Evolutionary conservation across 2,329 filamentous ascomycete species (phyloP), one percentile per base, ranked within the genome.

Genomic region (Falciphora oryzae): DNA sequence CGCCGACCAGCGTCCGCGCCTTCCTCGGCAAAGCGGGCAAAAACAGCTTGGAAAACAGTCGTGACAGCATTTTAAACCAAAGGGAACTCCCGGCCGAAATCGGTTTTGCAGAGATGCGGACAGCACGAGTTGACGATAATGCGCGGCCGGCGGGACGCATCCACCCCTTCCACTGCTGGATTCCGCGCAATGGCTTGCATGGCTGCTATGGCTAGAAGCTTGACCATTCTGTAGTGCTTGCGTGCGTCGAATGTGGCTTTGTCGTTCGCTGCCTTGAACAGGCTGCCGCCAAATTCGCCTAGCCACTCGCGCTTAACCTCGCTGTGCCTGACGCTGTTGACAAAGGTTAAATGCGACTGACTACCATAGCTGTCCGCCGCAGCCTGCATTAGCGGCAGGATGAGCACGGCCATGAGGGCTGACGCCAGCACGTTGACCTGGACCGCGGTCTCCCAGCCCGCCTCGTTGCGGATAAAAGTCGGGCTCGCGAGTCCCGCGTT

Each of bases 371-470:
- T 25, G 4, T 62, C 35, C 3, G 59, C 28, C 3, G 62, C 73
- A 2, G 67, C 68, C 29, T 73, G 71, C 64, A 82, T 65, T 22
- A 68, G 68, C 6, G 79, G 79, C 8, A 82, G 66, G 11, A 80
- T 65, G 25, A 76, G 65, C 28, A 81, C 56, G 0, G 75, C 73
- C 53, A 82, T 70, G 18, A 81, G 69, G 57, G 77, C 75, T 0
- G 77, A 80, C 6, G 73, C 74, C 32, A 82, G 70, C 31, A 80
- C 75, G 66, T 81, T 81, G 56, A 82, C 73, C 3, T 75, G 77
- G 35, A 80, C 66, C 16, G 70, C 74, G 3, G 66, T 64, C 68
- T 81, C 79, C 58, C 74, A 72, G 0, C 75, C 79, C 64, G 80
- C 76, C n/a, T 67, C 62, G 1, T 29, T 22, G 5, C 11, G 57